These are phyloP conservation scores for Colletotrichum cereale DNA, from an alignment of 2,329 filamentous ascomycete genomes.

Conservation along the genomic window DNA sequence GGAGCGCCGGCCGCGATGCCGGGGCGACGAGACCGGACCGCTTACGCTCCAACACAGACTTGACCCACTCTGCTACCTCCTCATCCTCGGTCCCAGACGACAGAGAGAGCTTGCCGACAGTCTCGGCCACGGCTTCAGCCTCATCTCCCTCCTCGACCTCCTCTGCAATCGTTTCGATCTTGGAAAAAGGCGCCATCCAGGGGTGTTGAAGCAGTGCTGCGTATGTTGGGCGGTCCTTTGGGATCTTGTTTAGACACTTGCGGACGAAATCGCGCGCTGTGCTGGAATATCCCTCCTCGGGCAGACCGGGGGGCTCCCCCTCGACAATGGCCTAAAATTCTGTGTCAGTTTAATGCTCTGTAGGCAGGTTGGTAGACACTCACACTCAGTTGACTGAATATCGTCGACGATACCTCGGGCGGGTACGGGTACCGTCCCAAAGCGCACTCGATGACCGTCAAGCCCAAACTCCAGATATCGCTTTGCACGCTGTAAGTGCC, in stretches of 20 bases:
- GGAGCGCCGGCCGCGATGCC: conserved; percentile 81
- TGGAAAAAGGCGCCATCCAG: conserved; percentile 83
- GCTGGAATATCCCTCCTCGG: conserved; percentile 81
- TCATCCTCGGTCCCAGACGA: conserved; percentile 69
- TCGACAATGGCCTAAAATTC: conserved; percentile 88
- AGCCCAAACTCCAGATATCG: conserved; percentile 95
- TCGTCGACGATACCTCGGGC: conserved; percentile 97
- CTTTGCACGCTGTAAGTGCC: conserved; percentile 98
- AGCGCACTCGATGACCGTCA: conserved; percentile 96
- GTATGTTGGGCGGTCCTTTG: conserved; percentile 93
- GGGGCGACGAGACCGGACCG: conserved; percentile 66
- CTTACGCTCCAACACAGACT: conserved; percentile 75
- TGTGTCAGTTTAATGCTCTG: conserved; percentile 40
- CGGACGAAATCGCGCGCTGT: conserved; percentile 88
- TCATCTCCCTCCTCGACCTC: conserved; percentile 74
- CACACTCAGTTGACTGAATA: conserved; percentile 96
- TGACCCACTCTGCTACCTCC: conserved; percentile 91
- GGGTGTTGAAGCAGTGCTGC: conserved; percentile 88
- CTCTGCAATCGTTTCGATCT: conserved; percentile 80
- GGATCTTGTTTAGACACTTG: conserved; percentile 92
- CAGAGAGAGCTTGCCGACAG: conserved; percentile 59
- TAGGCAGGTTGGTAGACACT: conserved; percentile 57
- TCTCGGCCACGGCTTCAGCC: conserved; percentile 57
- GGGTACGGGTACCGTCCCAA: conserved; percentile 96
- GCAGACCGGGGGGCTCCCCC: conserved; percentile 92